phyloP scores from a whole-genome alignment of 331 rosid species.

The Dryas integrifolia region DNA sequence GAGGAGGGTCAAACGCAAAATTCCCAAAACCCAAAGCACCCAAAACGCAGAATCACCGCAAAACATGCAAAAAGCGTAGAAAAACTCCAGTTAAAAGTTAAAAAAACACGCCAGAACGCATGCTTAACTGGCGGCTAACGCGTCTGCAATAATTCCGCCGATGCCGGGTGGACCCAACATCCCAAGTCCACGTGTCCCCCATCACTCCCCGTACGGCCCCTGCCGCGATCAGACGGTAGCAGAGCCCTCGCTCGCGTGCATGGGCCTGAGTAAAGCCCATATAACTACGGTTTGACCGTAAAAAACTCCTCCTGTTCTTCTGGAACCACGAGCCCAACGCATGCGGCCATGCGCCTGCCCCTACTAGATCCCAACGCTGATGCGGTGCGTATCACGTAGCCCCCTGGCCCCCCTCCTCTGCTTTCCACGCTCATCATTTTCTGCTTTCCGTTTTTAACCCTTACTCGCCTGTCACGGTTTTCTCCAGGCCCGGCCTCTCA shows the following conservation, averaged over 20 bases:
- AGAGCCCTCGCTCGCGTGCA: constrained; percentile 30
- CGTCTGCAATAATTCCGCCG: constrained; percentile 34
- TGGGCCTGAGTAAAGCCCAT: constrained; percentile 28
- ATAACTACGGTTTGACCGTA: constrained; percentile 48
- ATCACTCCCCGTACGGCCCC: background rate
- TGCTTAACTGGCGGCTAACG: constrained; percentile 41
- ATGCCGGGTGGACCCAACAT: constrained; percentile 24
- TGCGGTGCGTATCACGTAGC: constrained; percentile 24
- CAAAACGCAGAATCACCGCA: background rate
- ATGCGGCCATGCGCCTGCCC: constrained; percentile 33
- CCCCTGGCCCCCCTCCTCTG: background rate
- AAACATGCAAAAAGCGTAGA: background rate
- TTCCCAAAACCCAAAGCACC: background rate
- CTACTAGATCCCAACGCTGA: constrained; percentile 33
- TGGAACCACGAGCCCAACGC: constrained; percentile 47
- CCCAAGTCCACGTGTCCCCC: constrained; percentile 12
- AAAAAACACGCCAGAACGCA: constrained; percentile 28
- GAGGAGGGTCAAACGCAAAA: background rate
- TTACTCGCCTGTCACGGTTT: background rate
- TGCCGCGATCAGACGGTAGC: background rate
- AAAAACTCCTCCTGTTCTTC: background rate
- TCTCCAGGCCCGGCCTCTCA: background rate
- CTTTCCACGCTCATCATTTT: constrained; percentile 33
- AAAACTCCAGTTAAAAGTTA: background rate
- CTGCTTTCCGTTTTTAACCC: background rate